Evolutionary conservation across 2,329 filamentous ascomycete genomes (phyloP).

Genomic region (Chaetomium sp.): DNA sequence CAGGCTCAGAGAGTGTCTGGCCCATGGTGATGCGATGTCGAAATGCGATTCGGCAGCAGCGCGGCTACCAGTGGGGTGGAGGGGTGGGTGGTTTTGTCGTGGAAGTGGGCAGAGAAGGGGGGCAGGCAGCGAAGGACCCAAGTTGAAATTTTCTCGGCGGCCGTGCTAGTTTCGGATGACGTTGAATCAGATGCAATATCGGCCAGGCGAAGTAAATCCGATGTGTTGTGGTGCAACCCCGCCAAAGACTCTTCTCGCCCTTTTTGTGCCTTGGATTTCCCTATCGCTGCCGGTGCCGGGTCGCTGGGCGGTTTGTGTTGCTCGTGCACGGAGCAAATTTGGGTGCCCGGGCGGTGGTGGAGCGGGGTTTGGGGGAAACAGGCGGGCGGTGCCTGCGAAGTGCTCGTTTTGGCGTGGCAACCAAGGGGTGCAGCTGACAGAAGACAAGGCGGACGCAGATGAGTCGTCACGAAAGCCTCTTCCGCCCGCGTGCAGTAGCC

Average conservation of each 20-base stretch:
- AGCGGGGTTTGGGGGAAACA: slow-evolving; percentile 33
- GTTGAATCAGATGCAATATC: slow-evolving; percentile 23
- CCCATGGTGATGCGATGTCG: slow-evolving; percentile 68
- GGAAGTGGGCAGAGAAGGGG: slow-evolving; percentile 10
- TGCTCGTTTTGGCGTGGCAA: slow-evolving; percentile 30
- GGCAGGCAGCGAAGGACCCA: slow-evolving; percentile 19
- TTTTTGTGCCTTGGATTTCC: slow-evolving; percentile 23
- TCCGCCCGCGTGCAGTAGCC: neutral
- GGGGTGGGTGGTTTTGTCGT: slow-evolving; percentile 33
- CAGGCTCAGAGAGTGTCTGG: slow-evolving; percentile 98
- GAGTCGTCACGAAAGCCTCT: neutral
- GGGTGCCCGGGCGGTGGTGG: slow-evolving; percentile 29
- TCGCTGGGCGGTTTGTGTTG: slow-evolving; percentile 27
- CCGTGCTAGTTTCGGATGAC: slow-evolving; percentile 22
- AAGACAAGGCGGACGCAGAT: neutral
- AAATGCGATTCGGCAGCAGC: slow-evolving; percentile 37
- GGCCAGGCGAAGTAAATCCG: slow-evolving; percentile 8
- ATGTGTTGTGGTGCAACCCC: slow-evolving; percentile 21
- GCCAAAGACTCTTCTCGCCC: slow-evolving; percentile 19
- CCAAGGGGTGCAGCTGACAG: slow-evolving; percentile 20
- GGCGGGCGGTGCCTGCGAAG: slow-evolving; percentile 27
- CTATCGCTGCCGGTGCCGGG: slow-evolving; percentile 21
- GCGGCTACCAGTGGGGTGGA: slow-evolving; percentile 37
- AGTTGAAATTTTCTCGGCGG: slow-evolving; percentile 25
- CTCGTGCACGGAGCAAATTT: slow-evolving; percentile 34